Conservation (phyloP, 2,329 filamentous ascomycete genomes). For the Didymella segeticola region DNA sequence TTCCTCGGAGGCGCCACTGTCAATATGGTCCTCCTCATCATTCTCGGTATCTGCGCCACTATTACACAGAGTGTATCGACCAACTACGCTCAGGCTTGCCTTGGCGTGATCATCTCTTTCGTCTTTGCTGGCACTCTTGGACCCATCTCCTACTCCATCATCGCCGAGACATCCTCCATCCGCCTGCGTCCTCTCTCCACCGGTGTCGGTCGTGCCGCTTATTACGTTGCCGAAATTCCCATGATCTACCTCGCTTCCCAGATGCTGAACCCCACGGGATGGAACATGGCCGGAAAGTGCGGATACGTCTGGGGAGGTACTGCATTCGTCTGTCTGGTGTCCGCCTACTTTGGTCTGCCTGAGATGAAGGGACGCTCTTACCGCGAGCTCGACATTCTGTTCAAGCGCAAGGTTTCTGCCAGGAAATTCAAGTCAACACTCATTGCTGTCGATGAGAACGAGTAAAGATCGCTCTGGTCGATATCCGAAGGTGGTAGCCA, state of each 20-base stretch:
- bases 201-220: conserved; percentile 66
- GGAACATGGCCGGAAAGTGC: conserved; percentile 46
- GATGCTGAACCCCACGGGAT: conserved; percentile 56
- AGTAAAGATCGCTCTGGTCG: conserved; percentile 55
- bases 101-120: conserved; percentile 70
- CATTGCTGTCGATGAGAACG: conserved; percentile 66
- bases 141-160: conserved; percentile 71
- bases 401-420: conserved; percentile 55
- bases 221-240: conserved; percentile 69
- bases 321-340: conserved; percentile 60
- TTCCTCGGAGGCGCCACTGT: conserved; percentile 65
- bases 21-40: conserved; percentile 61
- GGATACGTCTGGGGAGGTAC: conserved; percentile 48
- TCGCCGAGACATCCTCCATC: conserved; percentile 69
- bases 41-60: conserved; percentile 66
- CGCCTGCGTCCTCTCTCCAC: conserved; percentile 69
- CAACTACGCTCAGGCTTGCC: conserved; percentile 63
- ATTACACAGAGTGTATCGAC: conserved; percentile 51
- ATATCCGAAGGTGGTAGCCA: background rate
- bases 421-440: conserved; percentile 63
- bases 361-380: conserved; percentile 60
- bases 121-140: conserved; percentile 68
- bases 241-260: conserved; percentile 67
- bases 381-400: conserved; percentile 57
- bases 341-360: conserved; percentile 60